A percentile compares a stretch with the other conserved stretches of the same genome.
Conservation (phyloP, 169 alveolate genomes). For the Plasmodium billcollinsi region DNA sequence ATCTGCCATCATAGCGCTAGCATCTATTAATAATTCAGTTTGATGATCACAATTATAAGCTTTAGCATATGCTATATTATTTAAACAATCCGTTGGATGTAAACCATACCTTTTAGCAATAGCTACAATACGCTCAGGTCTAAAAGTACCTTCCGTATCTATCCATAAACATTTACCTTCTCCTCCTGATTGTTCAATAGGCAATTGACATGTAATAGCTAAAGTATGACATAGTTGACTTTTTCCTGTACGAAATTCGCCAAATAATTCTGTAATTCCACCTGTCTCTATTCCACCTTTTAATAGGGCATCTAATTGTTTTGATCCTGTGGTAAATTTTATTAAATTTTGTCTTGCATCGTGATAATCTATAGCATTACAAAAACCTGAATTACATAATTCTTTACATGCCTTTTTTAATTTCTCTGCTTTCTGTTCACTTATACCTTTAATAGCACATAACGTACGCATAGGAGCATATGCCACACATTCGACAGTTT, state of each 20-base stretch:
- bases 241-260: conserved; percentile 99
- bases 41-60: conserved; percentile 98
- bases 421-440: conserved; percentile 97
- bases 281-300: conserved; percentile 99
- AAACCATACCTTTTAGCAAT: conserved; percentile 98
- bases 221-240: conserved; percentile 98
- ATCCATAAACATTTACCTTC: conserved; percentile 99
- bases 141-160: conserved; percentile 99
- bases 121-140: conserved; percentile 98
- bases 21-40: conserved; percentile 94
- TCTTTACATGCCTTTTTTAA: conserved; percentile 94
- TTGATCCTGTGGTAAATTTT: conserved; percentile 96
- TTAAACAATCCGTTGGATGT: conserved; percentile 96
- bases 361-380: conserved; percentile 93
- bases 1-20: conserved; percentile 98
- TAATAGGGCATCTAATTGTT: conserved; percentile 94
- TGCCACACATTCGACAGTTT: conserved; percentile 95
- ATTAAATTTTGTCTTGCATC: conserved; percentile 94
- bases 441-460: conserved; percentile 95
- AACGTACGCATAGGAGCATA: conserved; percentile 93
- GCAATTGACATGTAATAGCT: conserved; percentile 95
- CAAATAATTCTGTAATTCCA: conserved; percentile 97
- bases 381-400: conserved; percentile 92
- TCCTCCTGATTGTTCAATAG: conserved; percentile 97
- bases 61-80: conserved; percentile 98